Evolutionary conservation across 768 basidiomycete genomes (phyloP), one percentile per base, ranked within the genome.

Genomic region (Collybiopsis confluens): DNA sequence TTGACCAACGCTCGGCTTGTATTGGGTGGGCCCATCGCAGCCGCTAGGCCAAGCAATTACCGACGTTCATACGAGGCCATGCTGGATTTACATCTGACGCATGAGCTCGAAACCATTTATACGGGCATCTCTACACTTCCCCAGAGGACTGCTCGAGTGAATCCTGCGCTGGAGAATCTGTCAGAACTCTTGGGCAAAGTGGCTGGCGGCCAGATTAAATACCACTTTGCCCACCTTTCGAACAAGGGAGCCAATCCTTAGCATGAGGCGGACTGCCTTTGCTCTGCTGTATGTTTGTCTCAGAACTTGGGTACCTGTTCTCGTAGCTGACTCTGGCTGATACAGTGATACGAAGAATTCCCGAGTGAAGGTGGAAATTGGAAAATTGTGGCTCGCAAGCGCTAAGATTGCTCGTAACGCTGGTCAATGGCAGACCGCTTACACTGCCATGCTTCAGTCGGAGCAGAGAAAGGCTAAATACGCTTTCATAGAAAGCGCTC

Each of bases 341-440:
- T n/a, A 71, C 23, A 70, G 71, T 43, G 62, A 70, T 13, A 68
- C 67, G 38, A 67, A 81, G n/a, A 73, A 65, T 30, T 70, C 50
- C 9, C 37, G 26, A 2, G n/a, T n/a, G 42, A 45, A 15, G 28
- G 33, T 11, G 35, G 85, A 88, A 59, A 85, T 95, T 35, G 88
- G 92, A 3, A 78, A 80, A 44, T 85, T 91, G 1, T 99, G 97
- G 97, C 78, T 98, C 11, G 76, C 82, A 23, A 98, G 88, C 56
- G 88, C 95, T 16, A 98, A 95, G 66, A 93, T 94, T 54, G 97
- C 97, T 33, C 77, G 97, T 30, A 99, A 98, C 65, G 90, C 94
- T 2, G 89, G 92, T 0, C 94, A 98, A 65, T 86, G 83, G 76
- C 96, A 98, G 71, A 98, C 96, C 0, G 93, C 97, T 2, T 99